Evolutionary conservation across 75 land plant genomes (phyloP), one percentile per base, ranked within the genome.

Genomic region (Selaginella moellendorffii): DNA sequence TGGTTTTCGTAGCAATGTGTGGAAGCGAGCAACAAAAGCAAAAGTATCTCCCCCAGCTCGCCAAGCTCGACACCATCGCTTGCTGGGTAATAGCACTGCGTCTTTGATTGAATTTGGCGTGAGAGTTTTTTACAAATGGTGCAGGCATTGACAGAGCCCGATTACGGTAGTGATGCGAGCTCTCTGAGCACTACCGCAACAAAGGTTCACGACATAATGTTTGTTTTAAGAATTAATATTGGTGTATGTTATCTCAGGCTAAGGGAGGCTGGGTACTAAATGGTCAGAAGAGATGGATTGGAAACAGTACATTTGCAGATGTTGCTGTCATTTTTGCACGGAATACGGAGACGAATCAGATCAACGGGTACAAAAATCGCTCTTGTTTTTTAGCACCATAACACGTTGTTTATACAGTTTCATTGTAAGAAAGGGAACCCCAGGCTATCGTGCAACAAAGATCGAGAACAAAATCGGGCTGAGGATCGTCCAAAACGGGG

Each of bases 201-300:
- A 30, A 91, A 88, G 95, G 97, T 91, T 36, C 5, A 5, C 14
- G 46, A 36, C 14, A 5, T 14, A 5, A 36, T 36, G 14, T 36
- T 36, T 5, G 5, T 36, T 36, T 36, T 5, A 36, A 36, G 10
- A 14, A 36, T 36, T 36, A 36, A 36, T 36, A 36, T 36, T 36
- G 5, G 14, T 5, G 46, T 36, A 36, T 36, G 46, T 36, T 36
- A n/a, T 36, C 27, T 23, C 78, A 90, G 88, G 95, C 87, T 0
- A 62, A 71, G 54, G 97, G 93, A 65, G 97, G 97, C 30, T 90
- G 97, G 97, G 30, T 76, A 30, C 68, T 90, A 58, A 82, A 84
- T 73, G 97, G 97, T 1, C 88, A 87, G 68, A 87, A 90, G 64
- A 81, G 97, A n/a, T 90, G 93, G 97, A 90, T 87, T 54, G 97